Conservation (phyloP, 495 filamentous ascomycete species). For the Sporormia fimetaria region DNA sequence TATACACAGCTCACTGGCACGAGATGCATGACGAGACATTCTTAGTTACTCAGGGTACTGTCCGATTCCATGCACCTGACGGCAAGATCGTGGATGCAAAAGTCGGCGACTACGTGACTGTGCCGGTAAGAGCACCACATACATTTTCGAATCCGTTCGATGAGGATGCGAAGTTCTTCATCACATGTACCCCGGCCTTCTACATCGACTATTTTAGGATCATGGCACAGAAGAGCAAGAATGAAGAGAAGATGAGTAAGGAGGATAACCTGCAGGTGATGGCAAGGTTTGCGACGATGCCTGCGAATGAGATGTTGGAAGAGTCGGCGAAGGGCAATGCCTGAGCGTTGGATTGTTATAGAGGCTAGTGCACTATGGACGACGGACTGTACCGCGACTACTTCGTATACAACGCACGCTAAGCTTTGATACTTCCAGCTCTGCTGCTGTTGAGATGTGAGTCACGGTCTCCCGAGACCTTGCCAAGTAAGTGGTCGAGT, state of each 20-base stretch:
- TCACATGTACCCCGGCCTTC: slow-evolving; percentile 44
- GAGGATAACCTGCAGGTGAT: slow-evolving; percentile 36
- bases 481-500: too few relatives aligned
- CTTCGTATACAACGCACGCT: too few relatives aligned
- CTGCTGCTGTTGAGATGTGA: too few relatives aligned
- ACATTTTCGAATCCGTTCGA: slow-evolving; percentile 45
- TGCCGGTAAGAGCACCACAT: slow-evolving; percentile 41
- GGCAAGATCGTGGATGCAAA: slow-evolving; percentile 36
- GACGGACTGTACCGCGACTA: too few relatives aligned
- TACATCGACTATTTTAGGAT: slow-evolving; percentile 44
- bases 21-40: slow-evolving; percentile 48
- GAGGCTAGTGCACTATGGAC: too few relatives aligned
- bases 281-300: slow-evolving; percentile 37
- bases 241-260: slow-evolving; percentile 29
- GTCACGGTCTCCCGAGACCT: too few relatives aligned
- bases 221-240: slow-evolving; percentile 29
- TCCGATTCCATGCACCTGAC: slow-evolving; percentile 37
- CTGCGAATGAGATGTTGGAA: slow-evolving; percentile 27
- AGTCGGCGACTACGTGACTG: slow-evolving; percentile 41
- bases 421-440: too few relatives aligned
- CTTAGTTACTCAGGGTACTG: slow-evolving; percentile 39
- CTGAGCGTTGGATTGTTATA: slow-evolving; percentile 1
- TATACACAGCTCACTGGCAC: slow-evolving; percentile 37
- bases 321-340: slow-evolving; percentile 11
- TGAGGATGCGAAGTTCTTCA: slow-evolving; percentile 44